Evolutionary conservation across 192 early-diverging fungal genomes (phyloP).

Genomic region (Coemansia sp.): DNA sequence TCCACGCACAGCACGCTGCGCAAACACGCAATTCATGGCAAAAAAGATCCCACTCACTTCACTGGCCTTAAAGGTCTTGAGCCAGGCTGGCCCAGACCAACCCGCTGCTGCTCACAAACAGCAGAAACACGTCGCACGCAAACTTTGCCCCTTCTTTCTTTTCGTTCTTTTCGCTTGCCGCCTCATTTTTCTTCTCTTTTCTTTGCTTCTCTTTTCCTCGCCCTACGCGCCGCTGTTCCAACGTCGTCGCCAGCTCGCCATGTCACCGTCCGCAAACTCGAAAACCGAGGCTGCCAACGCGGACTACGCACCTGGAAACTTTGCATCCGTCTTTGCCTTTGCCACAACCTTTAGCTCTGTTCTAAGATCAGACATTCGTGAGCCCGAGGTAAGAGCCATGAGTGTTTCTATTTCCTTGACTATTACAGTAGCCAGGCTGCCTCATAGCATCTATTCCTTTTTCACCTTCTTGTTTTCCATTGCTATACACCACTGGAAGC

Average conservation of each 20-base stretch:
- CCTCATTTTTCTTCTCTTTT: neutral
- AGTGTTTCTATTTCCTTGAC: neutral
- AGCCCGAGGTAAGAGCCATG: slow-evolving; percentile 43
- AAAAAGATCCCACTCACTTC: neutral
- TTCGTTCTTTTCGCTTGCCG: neutral
- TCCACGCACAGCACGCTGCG: neutral
- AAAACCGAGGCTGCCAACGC: slow-evolving; percentile 28
- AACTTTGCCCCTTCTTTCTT: neutral
- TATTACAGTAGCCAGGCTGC: no score
- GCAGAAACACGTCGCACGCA: neutral
- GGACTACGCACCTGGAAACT: slow-evolving; percentile 40
- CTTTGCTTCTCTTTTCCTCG: slow-evolving; percentile 2
- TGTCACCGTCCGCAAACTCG: slow-evolving; percentile 44
- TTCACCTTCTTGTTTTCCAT: no score
- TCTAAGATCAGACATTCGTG: slow-evolving; percentile 23
- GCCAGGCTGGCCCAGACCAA: neutral
- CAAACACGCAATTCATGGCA: neutral
- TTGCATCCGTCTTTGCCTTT: slow-evolving; percentile 44
- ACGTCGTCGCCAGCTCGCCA: slow-evolving; percentile 7
- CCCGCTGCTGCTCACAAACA: no score
- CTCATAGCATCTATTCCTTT: no score
- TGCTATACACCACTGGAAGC: no score
- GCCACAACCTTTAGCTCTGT: slow-evolving; percentile 27
- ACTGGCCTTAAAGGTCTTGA: no score
- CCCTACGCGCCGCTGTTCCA: neutral